Evolutionary conservation across 2,329 filamentous ascomycete genomes (phyloP), one percentile per base, ranked within the genome.

Genomic region (Colletotrichum karsti): DNA sequence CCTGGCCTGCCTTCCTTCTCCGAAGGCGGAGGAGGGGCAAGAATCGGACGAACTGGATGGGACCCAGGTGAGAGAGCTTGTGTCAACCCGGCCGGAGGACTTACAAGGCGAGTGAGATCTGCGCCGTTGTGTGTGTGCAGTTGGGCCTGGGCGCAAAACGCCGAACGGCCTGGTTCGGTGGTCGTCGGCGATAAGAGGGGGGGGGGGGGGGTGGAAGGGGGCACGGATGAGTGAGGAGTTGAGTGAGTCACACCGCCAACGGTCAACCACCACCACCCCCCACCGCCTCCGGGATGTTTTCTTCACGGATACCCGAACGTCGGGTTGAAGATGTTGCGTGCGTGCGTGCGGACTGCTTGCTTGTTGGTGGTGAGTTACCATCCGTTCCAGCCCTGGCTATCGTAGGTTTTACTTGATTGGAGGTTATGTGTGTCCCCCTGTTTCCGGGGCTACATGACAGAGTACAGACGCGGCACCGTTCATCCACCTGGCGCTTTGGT

Each of bases 211-310:
- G 9, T 15, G 57, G n/a, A 20, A 42, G 9, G 33, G 13, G 28
- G 24, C 18, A n/a, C 15, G 44, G n/a, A 18, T 26, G 44, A 26
- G n/a, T n/a, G n/a, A n/a, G n/a, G n/a, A n/a, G n/a, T n/a, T 26
- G 24, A 48, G 58, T 67, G 63, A 67, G 63, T 63, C 63, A 67
- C 61, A 67, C 58, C 58, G 58, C 50, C 55, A n/a, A n/a, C n/a
- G n/a, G n/a, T n/a, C n/a, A n/a, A 28, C 41, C 42, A 50, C 50
- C 50, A 39, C 39, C 53, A 35, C 9, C 18, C 18, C 20, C n/a
- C 48, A 18, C 18, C 48, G 10, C 48, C 3, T 53, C 55, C 46
- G 53, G 24, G 20, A 33, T 41, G 15, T 58, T 58, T 58, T 35
- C 51, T 37, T 54, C 18, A 44, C 10, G 10, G 13, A 7, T 12